These are phyloP conservation scores for Leccinum fuscescens DNA, from an alignment of 1,284 basidiomycete species.

Conservation along the genomic window DNA sequence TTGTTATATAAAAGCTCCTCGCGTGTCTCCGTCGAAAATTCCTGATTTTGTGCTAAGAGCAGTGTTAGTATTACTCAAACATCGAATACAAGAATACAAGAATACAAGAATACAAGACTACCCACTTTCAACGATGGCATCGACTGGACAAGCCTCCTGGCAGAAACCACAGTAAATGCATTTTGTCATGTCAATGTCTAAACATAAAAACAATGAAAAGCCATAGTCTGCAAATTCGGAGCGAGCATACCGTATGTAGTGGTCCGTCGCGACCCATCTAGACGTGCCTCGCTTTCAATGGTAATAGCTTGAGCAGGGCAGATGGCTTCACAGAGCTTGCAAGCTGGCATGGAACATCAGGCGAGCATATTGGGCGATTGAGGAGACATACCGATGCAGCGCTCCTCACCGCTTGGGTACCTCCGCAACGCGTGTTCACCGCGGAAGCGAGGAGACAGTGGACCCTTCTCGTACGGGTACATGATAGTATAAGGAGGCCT, in stretches of 20 bases:
- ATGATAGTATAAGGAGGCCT: slow-evolving; percentile 98
- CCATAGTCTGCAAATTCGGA: slow-evolving; percentile 19
- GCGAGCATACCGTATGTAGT: slow-evolving; percentile 82
- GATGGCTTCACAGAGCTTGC: slow-evolving; percentile 99
- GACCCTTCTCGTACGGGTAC: slow-evolving; percentile 98
- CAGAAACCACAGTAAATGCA: slow-evolving; percentile 99
- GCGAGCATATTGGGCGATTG: neutral
- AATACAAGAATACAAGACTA: slow-evolving; percentile 14
- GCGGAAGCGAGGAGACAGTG: slow-evolving; percentile 95
- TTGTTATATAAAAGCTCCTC: slow-evolving; percentile 99
- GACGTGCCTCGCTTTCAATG: slow-evolving; percentile 95
- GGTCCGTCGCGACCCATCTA: slow-evolving; percentile 94
- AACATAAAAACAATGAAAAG: slow-evolving; percentile 1
- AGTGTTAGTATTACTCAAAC: slow-evolving; percentile 9
- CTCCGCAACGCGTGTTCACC: slow-evolving; percentile 98
- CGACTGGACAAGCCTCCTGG: slow-evolving; percentile 99
- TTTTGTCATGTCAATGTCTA: slow-evolving; percentile 95
- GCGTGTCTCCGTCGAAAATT: slow-evolving; percentile 95
- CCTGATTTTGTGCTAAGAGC: slow-evolving; percentile 86
- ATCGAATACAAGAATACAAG: neutral
- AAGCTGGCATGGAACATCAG: slow-evolving; percentile 56
- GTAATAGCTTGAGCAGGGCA: slow-evolving; percentile 99
- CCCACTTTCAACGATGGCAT: slow-evolving; percentile 98
- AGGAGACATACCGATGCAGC: slow-evolving; percentile 83
- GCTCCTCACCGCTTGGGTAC: slow-evolving; percentile 98